Conservation (phyloP, 2,329 filamentous ascomycete species). For the Diplodia intermedia region DNA sequence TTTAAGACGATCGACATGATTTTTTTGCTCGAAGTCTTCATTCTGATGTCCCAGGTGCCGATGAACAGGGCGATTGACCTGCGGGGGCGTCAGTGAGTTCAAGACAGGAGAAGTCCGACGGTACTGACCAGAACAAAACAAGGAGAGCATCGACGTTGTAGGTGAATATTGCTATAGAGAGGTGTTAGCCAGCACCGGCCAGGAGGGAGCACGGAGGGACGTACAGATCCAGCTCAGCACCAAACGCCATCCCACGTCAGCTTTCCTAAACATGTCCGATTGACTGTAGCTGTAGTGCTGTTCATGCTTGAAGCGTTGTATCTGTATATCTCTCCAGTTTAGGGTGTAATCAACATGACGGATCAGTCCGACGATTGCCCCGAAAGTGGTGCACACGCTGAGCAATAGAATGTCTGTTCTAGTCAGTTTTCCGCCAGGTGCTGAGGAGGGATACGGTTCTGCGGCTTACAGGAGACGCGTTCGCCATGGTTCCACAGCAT, state of each 20-base stretch:
- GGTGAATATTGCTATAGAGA: conserved; percentile 10
- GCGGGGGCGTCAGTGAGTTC: not conserved
- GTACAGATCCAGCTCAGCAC: conserved; percentile 27
- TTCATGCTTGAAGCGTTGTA: conserved; percentile 15
- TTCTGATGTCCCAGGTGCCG: conserved; percentile 26
- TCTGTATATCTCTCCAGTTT: conserved; percentile 31
- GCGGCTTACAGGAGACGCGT: conserved; percentile 18
- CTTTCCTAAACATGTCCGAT: conserved; percentile 17
- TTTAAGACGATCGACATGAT: conserved; percentile 24
- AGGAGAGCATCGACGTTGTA: conserved; percentile 31
- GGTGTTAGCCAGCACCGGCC: not conserved
- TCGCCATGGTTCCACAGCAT: conserved; percentile 31
- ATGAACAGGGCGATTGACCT: conserved; percentile 31
- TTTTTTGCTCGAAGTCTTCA: conserved; percentile 19
- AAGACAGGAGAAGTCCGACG: not conserved
- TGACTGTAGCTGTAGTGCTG: conserved; percentile 8
- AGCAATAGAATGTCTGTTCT: conserved; percentile 26
- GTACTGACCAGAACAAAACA: conserved; percentile 29
- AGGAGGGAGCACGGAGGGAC: not conserved
- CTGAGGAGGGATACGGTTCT: too few species aligned
- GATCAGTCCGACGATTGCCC: conserved; percentile 14
- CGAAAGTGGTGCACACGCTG: conserved; percentile 21
- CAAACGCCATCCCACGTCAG: conserved; percentile 27
- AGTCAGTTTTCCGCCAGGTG: not conserved
- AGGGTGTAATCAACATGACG: conserved; percentile 28